phyloP scores from a whole-genome alignment of 768 basidiomycete species.

The Pulveroboletus sp. region DNA sequence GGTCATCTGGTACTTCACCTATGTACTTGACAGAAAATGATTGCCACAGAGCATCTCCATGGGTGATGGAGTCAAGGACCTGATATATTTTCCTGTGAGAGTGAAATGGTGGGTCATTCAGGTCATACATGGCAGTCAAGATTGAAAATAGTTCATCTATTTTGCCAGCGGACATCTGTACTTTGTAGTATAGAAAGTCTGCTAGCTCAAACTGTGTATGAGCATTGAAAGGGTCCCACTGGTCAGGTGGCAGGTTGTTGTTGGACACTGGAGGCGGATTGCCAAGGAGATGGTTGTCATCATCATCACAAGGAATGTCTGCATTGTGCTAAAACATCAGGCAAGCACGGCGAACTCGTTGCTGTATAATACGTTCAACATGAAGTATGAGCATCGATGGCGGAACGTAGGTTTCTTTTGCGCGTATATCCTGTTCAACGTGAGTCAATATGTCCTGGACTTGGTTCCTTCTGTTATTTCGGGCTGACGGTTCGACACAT shows the following conservation, averaged over 20 bases:
- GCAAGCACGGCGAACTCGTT: constrained; percentile 55
- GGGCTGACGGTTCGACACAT: too few species aligned
- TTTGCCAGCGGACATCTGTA: not conserved
- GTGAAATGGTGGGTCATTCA: not conserved
- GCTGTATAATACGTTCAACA: constrained; percentile 44
- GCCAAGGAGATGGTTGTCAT: too few species aligned
- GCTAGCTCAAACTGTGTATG: not conserved
- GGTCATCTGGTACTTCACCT: not conserved
- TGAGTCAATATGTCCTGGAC: constrained; percentile 32
- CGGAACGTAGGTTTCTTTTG: constrained; percentile 45
- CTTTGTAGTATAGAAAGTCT: not conserved
- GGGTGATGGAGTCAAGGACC: not conserved
- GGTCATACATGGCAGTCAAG: not conserved
- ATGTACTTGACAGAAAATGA: not conserved
- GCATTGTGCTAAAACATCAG: too few species aligned
- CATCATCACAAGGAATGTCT: too few species aligned
- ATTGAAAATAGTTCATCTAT: not conserved
- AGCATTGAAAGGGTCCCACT: not conserved
- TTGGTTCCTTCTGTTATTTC: too few species aligned
- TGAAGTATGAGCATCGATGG: constrained; percentile 51
- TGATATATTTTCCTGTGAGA: not conserved
- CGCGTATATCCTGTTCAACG: constrained; percentile 42
- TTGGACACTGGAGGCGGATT: too few species aligned
- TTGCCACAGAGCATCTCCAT: not conserved
- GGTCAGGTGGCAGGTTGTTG: too few species aligned